Base-by-base conservation (phyloP, 2,329 filamentous ascomycete genomes). In the Ceratocystis lukuohia region DNA sequence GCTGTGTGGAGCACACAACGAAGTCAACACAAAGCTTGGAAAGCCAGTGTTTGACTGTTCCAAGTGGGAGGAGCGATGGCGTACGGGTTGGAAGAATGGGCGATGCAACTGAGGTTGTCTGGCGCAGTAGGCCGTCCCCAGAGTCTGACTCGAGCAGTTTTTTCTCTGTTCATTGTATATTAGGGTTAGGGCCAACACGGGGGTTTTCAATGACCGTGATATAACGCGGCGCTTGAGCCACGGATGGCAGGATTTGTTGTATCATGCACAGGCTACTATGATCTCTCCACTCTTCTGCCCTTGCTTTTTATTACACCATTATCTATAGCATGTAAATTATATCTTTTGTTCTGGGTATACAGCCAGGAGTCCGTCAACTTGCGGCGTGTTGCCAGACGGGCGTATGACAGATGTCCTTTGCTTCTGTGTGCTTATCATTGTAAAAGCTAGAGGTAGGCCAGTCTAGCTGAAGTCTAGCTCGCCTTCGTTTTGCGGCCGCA, bases 31-130 rank as follows among this genome's bases (percentile, higher is more conserved):
- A 68, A 97, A 96, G 79, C 76, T 99, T 71, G 94, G 94, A 62
- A 99, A 99, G 82, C 81, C 84, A 68, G 82, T 82, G 71, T 99
- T 99, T 77, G 91, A 99, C 80, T 99, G 94, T 77, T 80, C 79
- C 66, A 84, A 80, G 72, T 97, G 94, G 93, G 87, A 96, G 75
- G 89, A 97, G 80, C 83, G 94, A 74, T 99, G 94, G 94, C 82
- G 88, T 77, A 94, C 88, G 1, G 94, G 94, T 0, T 96, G 89
- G 87, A 84, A 83, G 74, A 86, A 87, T 72, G 84, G 84, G 37
- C 79, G 82, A 2, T 87, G 84, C 71, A 83, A 84, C 69, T 85
- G 69, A 73, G 71, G 67, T 48, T n/a, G 15, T 62, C 28, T 20
- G 5, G 28, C 17, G 15, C 5, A 41, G 37, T 41, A 17, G 28